Percentiles rank a stretch among this genome's conserved stretches.
These are phyloP conservation scores for Oidiodendron maius DNA, from an alignment of 495 filamentous ascomycete species.

Conservation along the genomic window DNA sequence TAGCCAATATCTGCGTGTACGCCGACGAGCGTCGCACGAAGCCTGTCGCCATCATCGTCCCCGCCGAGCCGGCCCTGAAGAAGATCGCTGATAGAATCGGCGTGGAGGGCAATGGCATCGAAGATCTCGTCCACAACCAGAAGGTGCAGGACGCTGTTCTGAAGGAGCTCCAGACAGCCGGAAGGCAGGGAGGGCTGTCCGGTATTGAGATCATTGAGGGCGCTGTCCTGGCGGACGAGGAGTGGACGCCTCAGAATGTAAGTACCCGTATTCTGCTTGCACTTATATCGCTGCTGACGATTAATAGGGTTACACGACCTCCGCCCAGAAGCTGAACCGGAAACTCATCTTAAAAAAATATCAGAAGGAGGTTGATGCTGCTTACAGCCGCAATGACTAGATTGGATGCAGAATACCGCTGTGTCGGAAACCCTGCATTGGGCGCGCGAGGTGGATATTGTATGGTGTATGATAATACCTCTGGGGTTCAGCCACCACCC, in stretches of 20 bases:
- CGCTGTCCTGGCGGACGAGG: slow-evolving; percentile 88
- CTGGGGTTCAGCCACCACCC: too few relatives aligned
- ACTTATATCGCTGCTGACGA: slow-evolving; percentile 22
- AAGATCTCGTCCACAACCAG: slow-evolving; percentile 77
- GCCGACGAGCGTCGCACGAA: slow-evolving; percentile 74
- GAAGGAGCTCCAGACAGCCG: slow-evolving; percentile 72
- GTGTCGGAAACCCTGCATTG: too few relatives aligned
- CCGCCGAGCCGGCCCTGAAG: slow-evolving; percentile 77
- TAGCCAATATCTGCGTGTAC: slow-evolving; percentile 93
- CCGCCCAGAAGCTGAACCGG: slow-evolving; percentile 74
- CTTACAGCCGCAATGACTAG: slow-evolving; percentile 31
- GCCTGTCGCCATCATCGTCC: slow-evolving; percentile 92
- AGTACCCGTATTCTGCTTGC: slow-evolving; percentile 30
- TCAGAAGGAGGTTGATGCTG: slow-evolving; percentile 56
- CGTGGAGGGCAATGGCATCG: slow-evolving; percentile 63
- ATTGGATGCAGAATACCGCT: not conserved
- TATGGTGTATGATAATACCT: too few relatives aligned
- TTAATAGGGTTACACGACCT: slow-evolving; percentile 56
- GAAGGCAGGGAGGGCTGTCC: slow-evolving; percentile 67
- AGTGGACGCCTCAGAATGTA: slow-evolving; percentile 97
- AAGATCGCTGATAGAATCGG: slow-evolving; percentile 70
- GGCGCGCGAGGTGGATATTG: too few relatives aligned
- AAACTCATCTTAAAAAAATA: slow-evolving; percentile 61
- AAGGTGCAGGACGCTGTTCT: slow-evolving; percentile 75
- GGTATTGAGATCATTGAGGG: slow-evolving; percentile 92